A percentile compares a stretch with the other conserved stretches of the same genome.
These are phyloP conservation scores for Backusella australiensis DNA, from an alignment of 192 early-diverging fungal species.

Conservation along the genomic window DNA sequence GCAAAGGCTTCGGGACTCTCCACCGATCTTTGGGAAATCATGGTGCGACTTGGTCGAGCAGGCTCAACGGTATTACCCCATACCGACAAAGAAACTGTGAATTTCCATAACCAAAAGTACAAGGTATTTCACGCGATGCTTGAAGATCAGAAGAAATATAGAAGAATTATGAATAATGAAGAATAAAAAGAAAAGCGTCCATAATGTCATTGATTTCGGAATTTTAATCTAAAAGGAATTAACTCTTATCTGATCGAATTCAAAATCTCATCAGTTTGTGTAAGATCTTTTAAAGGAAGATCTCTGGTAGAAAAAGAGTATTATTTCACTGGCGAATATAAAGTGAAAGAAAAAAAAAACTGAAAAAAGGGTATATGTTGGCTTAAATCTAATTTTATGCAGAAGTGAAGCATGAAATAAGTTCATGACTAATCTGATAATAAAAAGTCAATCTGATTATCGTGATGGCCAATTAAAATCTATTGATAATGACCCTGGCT, in stretches of 20 bases:
- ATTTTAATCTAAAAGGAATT: not conserved
- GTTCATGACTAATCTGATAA: not conserved
- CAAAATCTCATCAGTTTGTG: not conserved
- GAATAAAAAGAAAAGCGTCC: not conserved
- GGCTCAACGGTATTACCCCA: constrained; percentile 49
- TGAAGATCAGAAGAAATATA: constrained; percentile 50
- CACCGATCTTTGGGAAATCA: constrained; percentile 49
- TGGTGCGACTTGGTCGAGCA: constrained; percentile 47
- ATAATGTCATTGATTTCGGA: not conserved
- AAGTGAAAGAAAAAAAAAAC: not conserved
- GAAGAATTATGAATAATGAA: constrained; percentile 46
- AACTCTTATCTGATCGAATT: not conserved
- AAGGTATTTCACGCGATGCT: constrained; percentile 58
- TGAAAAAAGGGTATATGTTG: not conserved
- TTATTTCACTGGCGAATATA: too few relatives aligned
- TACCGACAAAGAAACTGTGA: constrained; percentile 18
- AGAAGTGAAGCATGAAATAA: not conserved
- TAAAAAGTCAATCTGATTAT: not conserved
- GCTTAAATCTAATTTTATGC: not conserved
- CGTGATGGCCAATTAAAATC: not conserved
- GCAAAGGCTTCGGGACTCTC: constrained; percentile 45
- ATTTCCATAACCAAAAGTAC: constrained; percentile 54
- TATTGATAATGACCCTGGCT: not conserved
- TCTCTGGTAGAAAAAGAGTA: not conserved
- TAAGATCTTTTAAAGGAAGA: not conserved